Base-by-base conservation (phyloP, 768 basidiomycete genomes). In the Phaeotremella fagi region DNA sequence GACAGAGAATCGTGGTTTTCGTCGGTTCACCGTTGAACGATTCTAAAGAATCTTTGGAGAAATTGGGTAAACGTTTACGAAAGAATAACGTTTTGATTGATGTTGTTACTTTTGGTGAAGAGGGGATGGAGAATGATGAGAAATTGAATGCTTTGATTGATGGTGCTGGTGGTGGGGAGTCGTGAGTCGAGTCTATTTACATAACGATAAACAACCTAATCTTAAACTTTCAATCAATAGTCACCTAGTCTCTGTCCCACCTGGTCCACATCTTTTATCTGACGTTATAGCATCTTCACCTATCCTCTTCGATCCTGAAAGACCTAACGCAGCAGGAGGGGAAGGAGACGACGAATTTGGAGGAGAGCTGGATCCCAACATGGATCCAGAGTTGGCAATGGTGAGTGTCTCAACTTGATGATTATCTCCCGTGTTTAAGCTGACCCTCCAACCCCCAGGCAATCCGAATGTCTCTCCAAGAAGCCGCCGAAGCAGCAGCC, bases 81-180 rank as follows among this genome's bases (percentile, higher is more conserved):
- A 99, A 99, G 84, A 98, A 98, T 75, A 99, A 97, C 65, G 90
- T 99, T 37, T 88, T 92, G 1, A 81, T 98, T 23, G 95, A 99
- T 75, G 79, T 98, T 46, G 79, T 98, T 25, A 82, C 82, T 4
- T 97, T 90, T 74, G 94, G 94, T 1, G 92, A 94, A 23, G 74
- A 76, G 36, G 71, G 68, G 15, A 84, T 82, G 54, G 83, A 83
- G 38, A 82, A 79, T 43, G 82, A 82, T 66, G 76, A 77, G 15
- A 82, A 89, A 50, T 78, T 99, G 55, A 81, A 79, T 65, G 80
- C 84, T 3, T 89, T 99, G 68, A 82, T 94, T 41, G 91, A 97
- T 25, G 85, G 82, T 56, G 85, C 84, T 42, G 68, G 68, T 12
- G 66, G 60, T 3, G 61, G 54, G 4, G 69, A 71, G 9, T 68